Conservation (phyloP, 2,329 filamentous ascomycete species). For the Xylaria arbuscula region DNA sequence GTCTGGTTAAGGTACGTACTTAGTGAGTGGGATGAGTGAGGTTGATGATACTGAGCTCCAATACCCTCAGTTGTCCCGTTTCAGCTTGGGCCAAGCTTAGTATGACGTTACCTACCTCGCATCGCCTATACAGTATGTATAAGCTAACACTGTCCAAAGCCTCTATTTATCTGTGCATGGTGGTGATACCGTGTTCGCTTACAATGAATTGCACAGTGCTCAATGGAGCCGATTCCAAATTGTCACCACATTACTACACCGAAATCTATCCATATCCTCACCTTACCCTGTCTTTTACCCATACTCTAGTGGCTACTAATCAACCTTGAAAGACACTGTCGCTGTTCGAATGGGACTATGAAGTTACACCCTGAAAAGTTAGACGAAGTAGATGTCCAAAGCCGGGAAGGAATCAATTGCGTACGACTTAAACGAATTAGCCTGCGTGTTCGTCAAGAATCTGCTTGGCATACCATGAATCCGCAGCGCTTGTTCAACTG, state of each 20-base stretch:
- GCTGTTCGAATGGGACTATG: background rate
- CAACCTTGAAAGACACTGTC: background rate
- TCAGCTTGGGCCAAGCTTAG: conserved; percentile 5
- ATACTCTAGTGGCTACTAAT: background rate
- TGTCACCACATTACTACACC: conserved; percentile 17
- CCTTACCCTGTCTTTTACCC: background rate
- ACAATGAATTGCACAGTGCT: background rate
- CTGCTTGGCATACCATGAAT: background rate
- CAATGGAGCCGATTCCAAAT: conserved; percentile 19
- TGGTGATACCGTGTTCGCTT: background rate
- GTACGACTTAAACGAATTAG: background rate
- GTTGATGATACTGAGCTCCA: conserved; percentile 6
- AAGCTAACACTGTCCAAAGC: background rate
- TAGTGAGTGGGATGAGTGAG: background rate
- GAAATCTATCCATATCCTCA: background rate
- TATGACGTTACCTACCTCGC: conserved; percentile 24
- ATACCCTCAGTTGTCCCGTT: background rate
- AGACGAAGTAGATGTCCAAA: no score
- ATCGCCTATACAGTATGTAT: background rate
- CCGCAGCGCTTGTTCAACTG: background rate
- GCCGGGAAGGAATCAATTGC: background rate
- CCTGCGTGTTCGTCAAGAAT: background rate
- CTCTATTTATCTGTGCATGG: background rate
- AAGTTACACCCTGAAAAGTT: background rate
- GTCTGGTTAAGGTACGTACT: background rate